These are phyloP conservation scores for Penicillium sp. DNA, from an alignment of 2,329 filamentous ascomycete genomes.

Conservation along the genomic window DNA sequence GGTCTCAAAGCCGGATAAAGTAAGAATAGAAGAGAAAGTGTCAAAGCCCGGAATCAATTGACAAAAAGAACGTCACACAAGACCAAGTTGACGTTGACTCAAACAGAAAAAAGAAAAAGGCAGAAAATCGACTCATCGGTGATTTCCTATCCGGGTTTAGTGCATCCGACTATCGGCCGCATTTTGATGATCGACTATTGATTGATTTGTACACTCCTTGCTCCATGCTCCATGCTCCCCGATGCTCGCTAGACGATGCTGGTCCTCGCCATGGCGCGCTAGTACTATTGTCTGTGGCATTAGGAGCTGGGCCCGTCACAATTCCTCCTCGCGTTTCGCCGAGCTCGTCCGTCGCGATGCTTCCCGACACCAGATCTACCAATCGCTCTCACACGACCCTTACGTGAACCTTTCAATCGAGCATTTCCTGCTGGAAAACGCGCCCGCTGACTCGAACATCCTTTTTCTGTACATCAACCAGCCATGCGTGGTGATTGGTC, in stretches of 20 bases:
- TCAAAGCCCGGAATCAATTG: not conserved
- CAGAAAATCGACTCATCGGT: constrained; percentile 23
- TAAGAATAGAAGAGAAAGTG: not conserved
- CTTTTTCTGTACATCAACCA: constrained; percentile 85
- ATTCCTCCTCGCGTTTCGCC: constrained; percentile 34
- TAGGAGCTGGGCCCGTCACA: constrained; percentile 21
- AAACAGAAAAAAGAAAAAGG: constrained; percentile 4
- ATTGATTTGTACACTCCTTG: not conserved
- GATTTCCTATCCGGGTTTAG: constrained; percentile 26
- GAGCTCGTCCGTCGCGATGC: constrained; percentile 33
- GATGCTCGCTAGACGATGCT: constrained; percentile 27
- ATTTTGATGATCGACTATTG: not conserved
- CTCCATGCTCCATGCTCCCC: constrained; percentile 1
- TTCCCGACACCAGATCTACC: constrained; percentile 60
- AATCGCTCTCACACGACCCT: constrained; percentile 66
- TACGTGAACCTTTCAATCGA: constrained; percentile 92
- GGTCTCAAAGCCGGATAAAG: not conserved
- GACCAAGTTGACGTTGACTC: constrained; percentile 1
- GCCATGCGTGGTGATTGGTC: constrained; percentile 83
- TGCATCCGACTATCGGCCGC: constrained; percentile 25
- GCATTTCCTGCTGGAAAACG: constrained; percentile 76
- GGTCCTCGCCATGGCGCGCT: constrained; percentile 9
- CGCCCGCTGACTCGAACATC: constrained; percentile 66
- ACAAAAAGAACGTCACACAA: not conserved
- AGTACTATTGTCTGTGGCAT: not conserved